Percentiles rank a stretch among this genome's conserved stretches.
phyloP scores from a whole-genome alignment of 1,284 basidiomycete genomes.

The Fomitopsis schrenkii region DNA sequence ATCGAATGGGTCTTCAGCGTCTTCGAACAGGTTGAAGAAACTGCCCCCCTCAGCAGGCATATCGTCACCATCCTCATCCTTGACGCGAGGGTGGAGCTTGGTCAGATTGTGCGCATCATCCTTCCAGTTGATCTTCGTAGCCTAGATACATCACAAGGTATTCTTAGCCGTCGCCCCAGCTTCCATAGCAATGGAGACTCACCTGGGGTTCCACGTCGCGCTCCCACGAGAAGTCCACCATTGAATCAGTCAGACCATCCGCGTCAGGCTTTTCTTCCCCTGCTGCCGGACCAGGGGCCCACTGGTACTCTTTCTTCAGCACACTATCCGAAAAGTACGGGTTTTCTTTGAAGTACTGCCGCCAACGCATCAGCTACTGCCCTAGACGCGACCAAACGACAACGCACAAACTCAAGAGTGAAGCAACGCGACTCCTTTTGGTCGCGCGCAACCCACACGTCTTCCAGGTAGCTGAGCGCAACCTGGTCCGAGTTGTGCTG shows the following conservation, averaged over 20 bases:
- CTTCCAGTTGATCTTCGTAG: conserved; percentile 78
- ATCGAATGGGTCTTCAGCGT: conserved; percentile 58
- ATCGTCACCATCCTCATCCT: conserved; percentile 55
- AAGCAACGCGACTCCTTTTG: conserved; percentile 64
- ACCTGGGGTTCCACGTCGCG: conserved; percentile 66
- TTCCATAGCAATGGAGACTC: conserved; percentile 20
- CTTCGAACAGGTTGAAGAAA: conserved; percentile 87
- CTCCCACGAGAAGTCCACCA: conserved; percentile 77
- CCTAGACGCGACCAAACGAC: neutral
- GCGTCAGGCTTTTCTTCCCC: conserved; percentile 57
- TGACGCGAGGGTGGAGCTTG: conserved; percentile 70
- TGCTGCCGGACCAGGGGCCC: conserved; percentile 49
- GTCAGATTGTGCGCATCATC: conserved; percentile 70
- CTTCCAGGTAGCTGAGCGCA: conserved; percentile 73
- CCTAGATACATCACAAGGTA: conserved; percentile 32
- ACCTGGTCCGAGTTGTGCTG: conserved; percentile 69
- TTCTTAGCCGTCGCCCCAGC: neutral
- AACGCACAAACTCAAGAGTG: conserved; percentile 75
- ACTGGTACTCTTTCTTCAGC: conserved; percentile 78
- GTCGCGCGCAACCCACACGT: conserved; percentile 74
- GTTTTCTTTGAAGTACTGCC: conserved; percentile 78
- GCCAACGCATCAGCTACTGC: neutral
- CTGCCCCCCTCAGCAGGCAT: conserved; percentile 65
- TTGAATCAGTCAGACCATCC: conserved; percentile 68
- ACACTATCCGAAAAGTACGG: conserved; percentile 73